phyloP scores from a whole-genome alignment of 2,329 filamentous ascomycete genomes.

The Botrytis fragariae region DNA sequence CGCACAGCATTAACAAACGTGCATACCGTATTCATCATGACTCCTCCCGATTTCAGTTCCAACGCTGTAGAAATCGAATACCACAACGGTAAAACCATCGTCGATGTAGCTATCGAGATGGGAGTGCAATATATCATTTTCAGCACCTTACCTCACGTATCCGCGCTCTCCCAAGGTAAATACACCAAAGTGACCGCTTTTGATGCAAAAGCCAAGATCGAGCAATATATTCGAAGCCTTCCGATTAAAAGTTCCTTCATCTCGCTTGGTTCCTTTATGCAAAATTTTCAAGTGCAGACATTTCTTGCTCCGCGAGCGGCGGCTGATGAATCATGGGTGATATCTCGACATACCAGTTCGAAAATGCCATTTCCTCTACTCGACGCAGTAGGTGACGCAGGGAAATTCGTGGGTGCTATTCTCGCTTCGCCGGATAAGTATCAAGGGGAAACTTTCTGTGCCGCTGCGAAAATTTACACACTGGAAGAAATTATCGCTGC shows the following conservation, averaged over 20 bases:
- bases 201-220: constrained; percentile 38
- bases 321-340: neutral
- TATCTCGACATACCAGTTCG: neutral
- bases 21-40: constrained; percentile 49
- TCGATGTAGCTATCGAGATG: neutral
- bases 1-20: constrained; percentile 44
- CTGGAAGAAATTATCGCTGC: neutral
- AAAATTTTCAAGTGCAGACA: constrained; percentile 11
- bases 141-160: constrained; percentile 33
- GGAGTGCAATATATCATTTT: neutral
- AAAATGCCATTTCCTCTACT: neutral
- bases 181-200: constrained; percentile 41
- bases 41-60: constrained; percentile 42
- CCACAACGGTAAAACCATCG: constrained; percentile 27
- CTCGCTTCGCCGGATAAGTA: neutral
- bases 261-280: constrained; percentile 46
- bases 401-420: neutral
- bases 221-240: constrained; percentile 40
- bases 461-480: neutral
- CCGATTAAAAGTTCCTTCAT: constrained; percentile 47
- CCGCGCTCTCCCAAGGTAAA: constrained; percentile 39
- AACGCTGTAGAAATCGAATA: constrained; percentile 17
- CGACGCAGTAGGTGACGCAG: neutral
- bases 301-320: neutral
- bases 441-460: neutral